Conservation (phyloP, 805 yeast species). For the Debaryomyces maramus region DNA sequence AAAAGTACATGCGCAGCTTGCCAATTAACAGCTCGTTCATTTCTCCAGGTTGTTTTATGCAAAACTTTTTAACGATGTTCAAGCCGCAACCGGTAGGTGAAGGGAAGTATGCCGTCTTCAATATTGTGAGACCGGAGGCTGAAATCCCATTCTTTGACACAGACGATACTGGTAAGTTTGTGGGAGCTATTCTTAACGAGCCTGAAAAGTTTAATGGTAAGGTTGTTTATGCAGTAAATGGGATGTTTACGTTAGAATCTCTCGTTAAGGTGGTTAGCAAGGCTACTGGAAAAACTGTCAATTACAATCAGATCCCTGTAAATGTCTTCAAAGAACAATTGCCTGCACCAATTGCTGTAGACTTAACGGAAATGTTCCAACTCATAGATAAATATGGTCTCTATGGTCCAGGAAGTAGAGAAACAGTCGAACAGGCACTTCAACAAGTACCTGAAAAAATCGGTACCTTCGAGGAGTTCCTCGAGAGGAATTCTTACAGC, state of each 20-base stretch:
- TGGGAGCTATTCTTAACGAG: conserved; percentile 3
- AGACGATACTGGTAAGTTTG: conserved; percentile 7
- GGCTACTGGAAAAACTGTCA: conserved; percentile 2
- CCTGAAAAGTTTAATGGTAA: conserved; percentile 6
- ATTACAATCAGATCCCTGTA: neutral
- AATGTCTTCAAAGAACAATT: neutral
- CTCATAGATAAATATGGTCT: neutral
- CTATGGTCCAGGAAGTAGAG: conserved; percentile 2
- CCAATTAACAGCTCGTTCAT: conserved; percentile 6
- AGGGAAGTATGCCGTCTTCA: conserved; percentile 1
- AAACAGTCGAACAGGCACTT: neutral
- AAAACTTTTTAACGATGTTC: conserved; percentile 1
- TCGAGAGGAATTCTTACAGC: neutral
- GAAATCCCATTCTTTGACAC: conserved; percentile 7
- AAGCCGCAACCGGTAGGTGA: conserved; percentile 2
- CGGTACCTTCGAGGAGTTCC: neutral
- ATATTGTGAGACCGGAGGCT: neutral
- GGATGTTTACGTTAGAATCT: neutral
- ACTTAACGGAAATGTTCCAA: neutral
- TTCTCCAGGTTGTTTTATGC: conserved; percentile 8
- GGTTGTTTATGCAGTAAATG: neutral
- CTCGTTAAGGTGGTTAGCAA: conserved; percentile 3
- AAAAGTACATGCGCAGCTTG: conserved; percentile 6
- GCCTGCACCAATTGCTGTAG: neutral
- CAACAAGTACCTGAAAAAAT: neutral